phyloP scores from a whole-genome alignment of 352 stramenopile genomes.

The Phytophthora constricta region DNA sequence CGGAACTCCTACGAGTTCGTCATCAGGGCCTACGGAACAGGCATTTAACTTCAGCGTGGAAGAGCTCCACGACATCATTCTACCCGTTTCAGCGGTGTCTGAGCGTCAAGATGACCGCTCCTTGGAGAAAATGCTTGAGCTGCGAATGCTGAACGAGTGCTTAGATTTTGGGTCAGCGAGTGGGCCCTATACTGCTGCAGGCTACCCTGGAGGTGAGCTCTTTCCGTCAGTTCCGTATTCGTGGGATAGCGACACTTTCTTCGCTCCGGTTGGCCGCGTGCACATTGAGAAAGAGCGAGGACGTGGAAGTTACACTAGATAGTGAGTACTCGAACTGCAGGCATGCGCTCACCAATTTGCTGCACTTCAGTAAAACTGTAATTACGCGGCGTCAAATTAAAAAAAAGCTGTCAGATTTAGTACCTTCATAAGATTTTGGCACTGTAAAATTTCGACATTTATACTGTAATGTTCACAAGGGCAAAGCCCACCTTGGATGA shows the following conservation, averaged over 20 bases:
- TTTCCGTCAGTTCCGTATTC: conserved; percentile 27
- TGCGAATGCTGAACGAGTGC: conserved; percentile 45
- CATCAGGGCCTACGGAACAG: conserved; percentile 25
- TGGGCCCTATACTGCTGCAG: conserved; percentile 20
- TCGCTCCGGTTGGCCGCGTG: conserved; percentile 24
- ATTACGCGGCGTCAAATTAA: too few species aligned
- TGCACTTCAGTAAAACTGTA: too few species aligned
- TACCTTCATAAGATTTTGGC: too few species aligned
- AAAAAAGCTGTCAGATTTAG: too few species aligned
- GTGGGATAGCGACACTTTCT: conserved; percentile 41
- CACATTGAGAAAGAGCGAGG: conserved; percentile 33
- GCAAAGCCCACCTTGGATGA: too few species aligned
- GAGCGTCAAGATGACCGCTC: conserved; percentile 29
- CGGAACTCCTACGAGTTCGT: conserved; percentile 29
- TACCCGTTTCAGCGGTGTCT: conserved; percentile 20
- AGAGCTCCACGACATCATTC: conserved; percentile 42
- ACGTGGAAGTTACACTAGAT: conserved; percentile 30
- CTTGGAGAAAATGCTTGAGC: conserved; percentile 39
- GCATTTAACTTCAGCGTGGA: conserved; percentile 37
- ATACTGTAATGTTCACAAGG: too few species aligned
- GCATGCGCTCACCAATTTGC: too few species aligned
- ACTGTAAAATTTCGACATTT: too few species aligned
- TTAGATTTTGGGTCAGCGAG: conserved; percentile 30
- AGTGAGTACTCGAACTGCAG: too few species aligned
- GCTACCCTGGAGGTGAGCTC: conserved; percentile 20